phyloP scores from a whole-genome alignment of 495 filamentous ascomycete species.

The Penicillium turbatum region DNA sequence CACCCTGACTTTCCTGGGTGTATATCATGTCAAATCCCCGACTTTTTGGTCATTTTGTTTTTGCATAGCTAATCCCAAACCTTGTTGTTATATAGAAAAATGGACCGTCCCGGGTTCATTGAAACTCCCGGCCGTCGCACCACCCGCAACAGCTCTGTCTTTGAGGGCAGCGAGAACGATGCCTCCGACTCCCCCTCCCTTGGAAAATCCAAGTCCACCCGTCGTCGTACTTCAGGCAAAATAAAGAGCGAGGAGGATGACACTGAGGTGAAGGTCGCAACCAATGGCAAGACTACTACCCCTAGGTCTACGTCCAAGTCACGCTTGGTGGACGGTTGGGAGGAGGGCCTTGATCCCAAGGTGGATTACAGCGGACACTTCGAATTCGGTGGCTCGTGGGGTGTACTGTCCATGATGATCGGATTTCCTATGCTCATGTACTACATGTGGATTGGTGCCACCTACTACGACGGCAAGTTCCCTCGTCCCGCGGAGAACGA shows the following conservation, averaged over 20 bases:
- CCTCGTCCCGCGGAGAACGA: constrained; percentile 64
- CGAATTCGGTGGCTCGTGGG: constrained; percentile 84
- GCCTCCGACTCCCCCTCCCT: constrained; percentile 29
- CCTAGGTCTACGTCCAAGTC: constrained; percentile 26
- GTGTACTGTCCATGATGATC: constrained; percentile 79
- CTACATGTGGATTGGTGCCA: constrained; percentile 98
- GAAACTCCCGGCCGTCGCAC: constrained; percentile 51
- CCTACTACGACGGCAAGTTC: constrained; percentile 80
- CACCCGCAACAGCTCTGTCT: constrained; percentile 40
- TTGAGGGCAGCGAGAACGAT: constrained; percentile 31
- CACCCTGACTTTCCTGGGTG: not conserved
- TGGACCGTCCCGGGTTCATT: constrained; percentile 52
- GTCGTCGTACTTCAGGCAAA: constrained; percentile 32
- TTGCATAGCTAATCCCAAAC: constrained; percentile 8
- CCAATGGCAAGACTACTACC: constrained; percentile 38
- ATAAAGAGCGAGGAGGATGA: constrained; percentile 33
- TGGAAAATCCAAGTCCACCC: constrained; percentile 29
- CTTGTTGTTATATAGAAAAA: constrained; percentile 41
- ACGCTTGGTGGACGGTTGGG: constrained; percentile 61
- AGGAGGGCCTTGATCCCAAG: constrained; percentile 65
- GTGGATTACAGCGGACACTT: constrained; percentile 75
- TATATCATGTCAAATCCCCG: constrained; percentile 11
- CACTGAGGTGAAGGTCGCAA: constrained; percentile 21
- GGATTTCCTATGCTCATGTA: constrained; percentile 92
- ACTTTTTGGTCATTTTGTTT: not conserved